Conservation (phyloP, 345 rosid species). For the Noccaea caerulescens region DNA sequence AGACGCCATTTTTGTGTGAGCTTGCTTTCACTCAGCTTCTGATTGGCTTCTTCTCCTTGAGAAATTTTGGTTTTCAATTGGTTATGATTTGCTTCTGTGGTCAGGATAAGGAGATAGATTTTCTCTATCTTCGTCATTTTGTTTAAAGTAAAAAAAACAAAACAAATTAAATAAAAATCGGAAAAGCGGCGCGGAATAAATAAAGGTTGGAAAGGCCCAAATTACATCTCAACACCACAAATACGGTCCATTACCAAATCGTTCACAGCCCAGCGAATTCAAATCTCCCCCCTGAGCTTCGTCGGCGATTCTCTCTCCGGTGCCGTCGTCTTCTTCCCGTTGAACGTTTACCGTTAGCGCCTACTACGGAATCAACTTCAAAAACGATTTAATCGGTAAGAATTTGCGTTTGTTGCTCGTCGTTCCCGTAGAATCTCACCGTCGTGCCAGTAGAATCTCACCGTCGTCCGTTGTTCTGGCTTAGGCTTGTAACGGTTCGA, state of each 20-base stretch:
- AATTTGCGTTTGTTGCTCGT: not conserved
- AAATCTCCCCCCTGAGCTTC: conserved; percentile 21
- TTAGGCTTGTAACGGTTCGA: conserved; percentile 15
- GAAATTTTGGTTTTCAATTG: conserved; percentile 28
- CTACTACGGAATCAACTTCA: not conserved
- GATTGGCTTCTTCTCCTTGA: conserved; percentile 35
- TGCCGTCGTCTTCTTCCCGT: conserved; percentile 25
- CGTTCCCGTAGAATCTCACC: conserved; percentile 30
- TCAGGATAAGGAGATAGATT: conserved; percentile 72
- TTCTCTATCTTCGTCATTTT: conserved; percentile 19
- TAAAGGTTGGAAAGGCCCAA: conserved; percentile 7
- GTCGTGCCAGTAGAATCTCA: conserved; percentile 27
- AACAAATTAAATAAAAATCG: not conserved
- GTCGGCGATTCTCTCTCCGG: conserved; percentile 36
- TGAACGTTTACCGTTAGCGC: conserved; percentile 3
- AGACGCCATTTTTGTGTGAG: conserved; percentile 63
- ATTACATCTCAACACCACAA: not conserved
- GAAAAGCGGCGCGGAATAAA: not conserved
- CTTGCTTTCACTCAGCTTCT: conserved; percentile 27
- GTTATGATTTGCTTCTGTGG: conserved; percentile 43
- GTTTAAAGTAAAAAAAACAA: no score
- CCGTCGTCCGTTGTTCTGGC: conserved; percentile 13
- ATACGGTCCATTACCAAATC: conserved; percentile 8
- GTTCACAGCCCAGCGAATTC: conserved; percentile 31
- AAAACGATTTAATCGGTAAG: conserved; percentile 24